Evolutionary conservation across 331 rosid genomes (phyloP), one percentile per base, ranked within the genome.

Genomic region (Cydonia oblonga): DNA sequence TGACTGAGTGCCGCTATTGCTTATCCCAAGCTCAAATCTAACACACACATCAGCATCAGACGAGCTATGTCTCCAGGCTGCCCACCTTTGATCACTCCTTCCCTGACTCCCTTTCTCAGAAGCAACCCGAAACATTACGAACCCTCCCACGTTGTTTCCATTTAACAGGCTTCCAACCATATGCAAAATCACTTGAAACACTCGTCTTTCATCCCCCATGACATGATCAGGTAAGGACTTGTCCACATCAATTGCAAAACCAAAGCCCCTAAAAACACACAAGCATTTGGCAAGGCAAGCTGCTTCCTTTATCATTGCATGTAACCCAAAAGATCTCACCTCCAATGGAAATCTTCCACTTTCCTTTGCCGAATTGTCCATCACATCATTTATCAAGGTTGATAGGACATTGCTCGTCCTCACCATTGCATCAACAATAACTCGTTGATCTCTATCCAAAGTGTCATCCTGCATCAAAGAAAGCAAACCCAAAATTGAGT

Each of bases 151-250:
- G 18, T 79, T 76, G 74, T 83, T 84, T 71, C 82, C 87, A 63
- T 84, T 85, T 62, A 95, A 84, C 8, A 95, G 87, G 86, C 84
- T 95, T 65, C 99, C 97, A 54, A 91, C 90, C 96, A 95, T 95
- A 71, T 95, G 99, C 81, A 95, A 75, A 84, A 95, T 90, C 88
- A 95, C 96, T 89, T 95, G 99, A 76, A 95, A 95, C 61, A 95
- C 91, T 86, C 99, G 87, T 82, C 92, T 83, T 79, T 95, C 99
- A 70, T 95, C 99, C 24, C 99, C 99, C 90, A 91, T 78, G 15
- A 91, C 88, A 71, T 90, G 79, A 83, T 95, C 92, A 2, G 93
- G 96, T 75, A 95, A 70, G 33, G 96, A 86, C 83, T 83, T 87
- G 56, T 95, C 97, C 52, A 87, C 97, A 79, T 95, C 97, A 10